Conservation (phyloP, 345 rosid genomes). For the Dipteronia sinensis region DNA sequence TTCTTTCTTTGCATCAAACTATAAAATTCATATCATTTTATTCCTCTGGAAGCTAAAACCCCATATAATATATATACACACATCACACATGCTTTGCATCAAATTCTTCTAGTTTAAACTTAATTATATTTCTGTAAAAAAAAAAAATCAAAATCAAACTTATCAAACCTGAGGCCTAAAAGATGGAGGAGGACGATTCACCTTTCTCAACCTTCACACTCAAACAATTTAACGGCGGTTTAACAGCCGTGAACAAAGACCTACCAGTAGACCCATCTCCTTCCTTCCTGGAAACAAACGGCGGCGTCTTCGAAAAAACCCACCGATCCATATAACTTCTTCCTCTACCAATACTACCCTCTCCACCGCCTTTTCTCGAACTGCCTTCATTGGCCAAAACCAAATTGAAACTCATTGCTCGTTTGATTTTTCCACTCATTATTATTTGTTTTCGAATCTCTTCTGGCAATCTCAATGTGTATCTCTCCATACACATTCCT, state of each 20-base stretch:
- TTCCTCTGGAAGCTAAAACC: no score
- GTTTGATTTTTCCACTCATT: conserved; percentile 34
- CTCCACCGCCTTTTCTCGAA: conserved; percentile 25
- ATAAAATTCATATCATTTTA: no score
- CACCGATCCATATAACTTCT: conserved; percentile 24
- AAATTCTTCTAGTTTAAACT: no score
- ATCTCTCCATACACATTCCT: conserved; percentile 36
- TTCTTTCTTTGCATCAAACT: no score
- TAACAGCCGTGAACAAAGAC: conserved; percentile 18
- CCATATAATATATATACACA: no score
- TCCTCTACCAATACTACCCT: conserved; percentile 29
- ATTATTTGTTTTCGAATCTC: conserved; percentile 39
- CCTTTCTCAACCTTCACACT: neutral
- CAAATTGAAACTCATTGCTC: conserved; percentile 44
- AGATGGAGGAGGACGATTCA: neutral
- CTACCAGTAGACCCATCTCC: conserved; percentile 20
- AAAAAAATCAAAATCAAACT: no score
- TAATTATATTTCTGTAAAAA: no score
- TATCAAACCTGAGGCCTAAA: conserved; percentile 5
- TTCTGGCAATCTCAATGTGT: conserved; percentile 53
- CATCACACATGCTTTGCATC: no score
- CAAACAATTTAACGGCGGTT: conserved; percentile 28
- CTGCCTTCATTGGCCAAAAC: conserved; percentile 34
- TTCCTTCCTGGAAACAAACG: conserved; percentile 25
- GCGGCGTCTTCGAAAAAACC: conserved; percentile 27